phyloP scores from a whole-genome alignment of 805 yeast genomes.

The Teunomyces cretensis region DNA sequence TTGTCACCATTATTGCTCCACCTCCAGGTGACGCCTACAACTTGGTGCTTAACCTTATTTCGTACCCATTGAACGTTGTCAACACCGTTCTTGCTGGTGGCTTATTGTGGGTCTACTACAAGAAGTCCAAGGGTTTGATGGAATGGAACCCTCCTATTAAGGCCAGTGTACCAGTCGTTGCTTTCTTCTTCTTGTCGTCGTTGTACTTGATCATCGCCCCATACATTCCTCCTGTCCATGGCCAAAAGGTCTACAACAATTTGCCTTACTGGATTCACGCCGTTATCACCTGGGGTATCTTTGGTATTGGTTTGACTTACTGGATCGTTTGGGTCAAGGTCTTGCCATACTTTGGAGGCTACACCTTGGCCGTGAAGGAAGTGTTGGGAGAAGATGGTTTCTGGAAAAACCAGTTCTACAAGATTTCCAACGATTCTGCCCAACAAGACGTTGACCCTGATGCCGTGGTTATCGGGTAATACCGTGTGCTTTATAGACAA shows the following conservation, averaged over 20 bases:
- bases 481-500: neutral
- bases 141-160: conserved; percentile 73
- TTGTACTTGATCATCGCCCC: conserved; percentile 74
- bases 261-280: conserved; percentile 80
- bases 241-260: conserved; percentile 64
- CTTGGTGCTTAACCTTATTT: conserved; percentile 73
- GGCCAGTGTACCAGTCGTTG: conserved; percentile 61
- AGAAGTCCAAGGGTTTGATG: conserved; percentile 46
- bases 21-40: conserved; percentile 89
- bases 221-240: conserved; percentile 68
- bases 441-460: conserved; percentile 4
- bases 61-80: conserved; percentile 79
- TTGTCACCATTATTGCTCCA: conserved; percentile 66
- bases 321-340: conserved; percentile 64
- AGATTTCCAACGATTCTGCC: conserved; percentile 24
- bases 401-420: conserved; percentile 62
- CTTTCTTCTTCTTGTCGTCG: conserved; percentile 65
- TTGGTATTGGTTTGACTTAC: conserved; percentile 62
- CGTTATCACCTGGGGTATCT: conserved; percentile 79
- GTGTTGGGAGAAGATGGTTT: conserved; percentile 66
- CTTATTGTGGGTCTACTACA: conserved; percentile 55
- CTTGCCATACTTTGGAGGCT: conserved; percentile 55
- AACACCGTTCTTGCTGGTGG: conserved; percentile 66
- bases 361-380: conserved; percentile 52
- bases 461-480: neutral